These are phyloP conservation scores for Phytophthora uliginosa DNA, from an alignment of 352 stramenopile genomes.

Conservation along the genomic window DNA sequence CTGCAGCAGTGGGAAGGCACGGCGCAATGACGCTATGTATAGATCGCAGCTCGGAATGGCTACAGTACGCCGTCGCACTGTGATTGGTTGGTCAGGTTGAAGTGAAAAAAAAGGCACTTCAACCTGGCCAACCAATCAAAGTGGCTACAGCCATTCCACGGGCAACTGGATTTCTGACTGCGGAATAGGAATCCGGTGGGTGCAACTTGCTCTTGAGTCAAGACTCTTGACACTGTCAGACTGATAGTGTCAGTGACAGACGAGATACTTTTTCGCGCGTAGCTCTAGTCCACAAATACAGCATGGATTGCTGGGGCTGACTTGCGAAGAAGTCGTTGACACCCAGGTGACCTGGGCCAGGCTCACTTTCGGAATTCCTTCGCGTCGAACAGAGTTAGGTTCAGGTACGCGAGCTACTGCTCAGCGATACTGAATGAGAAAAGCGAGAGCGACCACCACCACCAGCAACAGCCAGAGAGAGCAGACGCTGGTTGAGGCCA, in stretches of 20 bases:
- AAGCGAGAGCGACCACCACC: constrained; percentile 11
- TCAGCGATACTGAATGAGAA: constrained; percentile 20
- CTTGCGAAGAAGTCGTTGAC: background rate
- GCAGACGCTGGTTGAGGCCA: constrained; percentile 16
- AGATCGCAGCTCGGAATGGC: background rate
- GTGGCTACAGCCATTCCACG: no score
- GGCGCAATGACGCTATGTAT: constrained; percentile 6
- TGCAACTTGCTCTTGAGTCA: background rate
- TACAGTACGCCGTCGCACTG: background rate
- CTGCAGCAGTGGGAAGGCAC: background rate
- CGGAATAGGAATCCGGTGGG: background rate
- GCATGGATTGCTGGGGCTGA: no score
- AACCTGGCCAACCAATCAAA: no score
- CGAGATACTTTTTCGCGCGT: no score
- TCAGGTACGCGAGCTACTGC: background rate
- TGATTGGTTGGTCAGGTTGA: constrained; percentile 32
- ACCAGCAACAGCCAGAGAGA: constrained; percentile 21
- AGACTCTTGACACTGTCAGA: no score
- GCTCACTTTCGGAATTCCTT: constrained; percentile 15
- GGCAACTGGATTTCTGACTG: background rate
- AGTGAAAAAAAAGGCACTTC: constrained; percentile 6
- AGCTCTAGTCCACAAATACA: no score
- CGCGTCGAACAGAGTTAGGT: background rate
- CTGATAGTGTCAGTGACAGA: no score
- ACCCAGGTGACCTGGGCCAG: no score